Evolutionary conservation across 2,329 filamentous ascomycete species (phyloP).

Genomic region (Aspergillus pseudonomiae): DNA sequence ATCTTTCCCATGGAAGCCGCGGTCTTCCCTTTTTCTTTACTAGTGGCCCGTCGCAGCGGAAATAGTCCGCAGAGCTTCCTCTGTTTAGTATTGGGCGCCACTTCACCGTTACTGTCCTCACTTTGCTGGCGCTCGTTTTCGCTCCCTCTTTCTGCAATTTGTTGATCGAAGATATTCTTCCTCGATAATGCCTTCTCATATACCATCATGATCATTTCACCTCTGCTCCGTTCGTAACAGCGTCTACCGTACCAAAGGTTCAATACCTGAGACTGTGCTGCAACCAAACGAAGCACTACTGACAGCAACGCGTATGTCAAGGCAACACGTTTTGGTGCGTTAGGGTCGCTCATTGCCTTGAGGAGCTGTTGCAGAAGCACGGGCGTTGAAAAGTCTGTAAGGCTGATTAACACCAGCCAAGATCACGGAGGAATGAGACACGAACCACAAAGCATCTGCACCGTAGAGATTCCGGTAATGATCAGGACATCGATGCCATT

Average conservation of each 20-base stretch:
- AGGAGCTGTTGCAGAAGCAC: constrained; percentile 74
- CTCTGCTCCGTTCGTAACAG: constrained; percentile 79
- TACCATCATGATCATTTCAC: constrained; percentile 83
- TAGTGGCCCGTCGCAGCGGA: constrained; percentile 26
- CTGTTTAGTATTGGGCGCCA: constrained; percentile 25
- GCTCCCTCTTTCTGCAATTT: constrained; percentile 33
- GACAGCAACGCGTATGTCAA: constrained; percentile 68
- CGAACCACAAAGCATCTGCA: constrained; percentile 62
- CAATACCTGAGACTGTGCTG: constrained; percentile 68
- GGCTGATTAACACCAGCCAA: constrained; percentile 24
- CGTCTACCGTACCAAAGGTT: constrained; percentile 81
- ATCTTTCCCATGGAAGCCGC: constrained; percentile 88
- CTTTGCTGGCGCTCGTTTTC: constrained; percentile 16
- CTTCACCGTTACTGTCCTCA: constrained; percentile 16
- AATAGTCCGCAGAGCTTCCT: constrained; percentile 31
- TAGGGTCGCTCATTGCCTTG: constrained; percentile 62
- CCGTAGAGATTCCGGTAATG: constrained; percentile 63
- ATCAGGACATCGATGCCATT: constrained; percentile 80
- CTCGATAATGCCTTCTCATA: constrained; percentile 75
- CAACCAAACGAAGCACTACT: constrained; percentile 62
- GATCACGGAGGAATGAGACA: not conserved
- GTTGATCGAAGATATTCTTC: constrained; percentile 56
- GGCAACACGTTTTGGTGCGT: constrained; percentile 57
- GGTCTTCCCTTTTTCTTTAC: constrained; percentile 44
- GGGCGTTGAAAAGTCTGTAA: constrained; percentile 60